Evolutionary conservation across 139 green algal species (phyloP).

Genomic region (Eudorina sp.): DNA sequence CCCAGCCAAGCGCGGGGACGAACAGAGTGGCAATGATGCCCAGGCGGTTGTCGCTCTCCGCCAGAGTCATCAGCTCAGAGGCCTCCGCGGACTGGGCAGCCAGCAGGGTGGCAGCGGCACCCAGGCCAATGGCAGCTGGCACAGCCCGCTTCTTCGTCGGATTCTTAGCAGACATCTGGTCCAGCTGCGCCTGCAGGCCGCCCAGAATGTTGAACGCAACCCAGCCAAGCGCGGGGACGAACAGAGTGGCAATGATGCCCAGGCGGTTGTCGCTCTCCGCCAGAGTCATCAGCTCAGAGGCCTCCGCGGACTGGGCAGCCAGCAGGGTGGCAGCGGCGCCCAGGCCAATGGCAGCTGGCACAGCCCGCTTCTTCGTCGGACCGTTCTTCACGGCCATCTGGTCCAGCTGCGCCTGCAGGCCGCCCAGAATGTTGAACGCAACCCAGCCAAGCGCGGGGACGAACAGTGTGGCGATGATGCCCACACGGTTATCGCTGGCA

Average conservation of each 20-base stretch:
- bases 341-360: slow-evolving; percentile 52
- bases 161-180: slow-evolving; percentile 33
- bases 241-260: slow-evolving; percentile 60
- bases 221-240: slow-evolving; percentile 74
- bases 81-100: slow-evolving; percentile 61
- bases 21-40: slow-evolving; percentile 67
- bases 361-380: slow-evolving; percentile 1
- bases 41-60: slow-evolving; percentile 70
- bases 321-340: slow-evolving; percentile 65
- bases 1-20: slow-evolving; percentile 78
- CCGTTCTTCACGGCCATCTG: slow-evolving; percentile 41
- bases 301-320: slow-evolving; percentile 61
- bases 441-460: slow-evolving; percentile 78
- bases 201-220: slow-evolving; percentile 87
- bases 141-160: background rate
- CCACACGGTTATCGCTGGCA: slow-evolving; percentile 74
- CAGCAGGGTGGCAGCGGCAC: slow-evolving; percentile 64
- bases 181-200: slow-evolving; percentile 49
- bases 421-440: slow-evolving; percentile 83
- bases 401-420: slow-evolving; percentile 46
- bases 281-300: slow-evolving; percentile 75
- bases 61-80: slow-evolving; percentile 77
- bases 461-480: slow-evolving; percentile 62
- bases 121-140: slow-evolving; percentile 55
- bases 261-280: slow-evolving; percentile 73